Conservation (phyloP, 371 early-diverging fungal species). For the Apophysomyces variabilis region DNA sequence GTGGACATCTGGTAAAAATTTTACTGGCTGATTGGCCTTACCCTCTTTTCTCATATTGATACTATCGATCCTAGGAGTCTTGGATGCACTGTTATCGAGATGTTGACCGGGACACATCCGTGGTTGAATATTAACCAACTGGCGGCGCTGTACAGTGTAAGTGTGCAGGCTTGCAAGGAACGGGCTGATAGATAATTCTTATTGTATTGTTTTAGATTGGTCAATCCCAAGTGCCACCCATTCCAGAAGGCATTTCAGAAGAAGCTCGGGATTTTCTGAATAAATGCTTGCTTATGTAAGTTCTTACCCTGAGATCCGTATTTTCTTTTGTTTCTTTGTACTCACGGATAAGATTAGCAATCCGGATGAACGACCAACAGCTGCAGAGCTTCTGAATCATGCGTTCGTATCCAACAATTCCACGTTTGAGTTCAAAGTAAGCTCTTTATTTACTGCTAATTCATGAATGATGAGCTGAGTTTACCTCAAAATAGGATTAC, state of each 20-base stretch:
- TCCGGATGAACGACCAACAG: conserved; percentile 69
- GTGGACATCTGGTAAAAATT: conserved; percentile 72
- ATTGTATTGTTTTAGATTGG: conserved; percentile 39
- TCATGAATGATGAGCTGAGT: background rate
- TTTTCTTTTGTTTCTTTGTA: background rate
- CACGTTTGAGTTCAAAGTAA: conserved; percentile 54
- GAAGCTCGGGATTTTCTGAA: conserved; percentile 67
- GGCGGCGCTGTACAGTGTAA: conserved; percentile 73
- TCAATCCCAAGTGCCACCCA: conserved; percentile 63
- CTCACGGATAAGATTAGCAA: conserved; percentile 39
- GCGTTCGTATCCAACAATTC: conserved; percentile 51
- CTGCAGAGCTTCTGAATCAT: conserved; percentile 60
- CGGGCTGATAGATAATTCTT: background rate
- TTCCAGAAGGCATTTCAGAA: conserved; percentile 69
- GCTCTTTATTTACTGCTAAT: background rate
- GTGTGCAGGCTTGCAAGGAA: conserved; percentile 9
- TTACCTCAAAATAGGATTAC: background rate
- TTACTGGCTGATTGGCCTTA: conserved; percentile 17
- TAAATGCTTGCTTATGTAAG: conserved; percentile 70
- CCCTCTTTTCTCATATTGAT: conserved; percentile 28
- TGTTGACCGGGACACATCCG: conserved; percentile 89
- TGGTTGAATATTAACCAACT: conserved; percentile 78
- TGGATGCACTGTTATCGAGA: conserved; percentile 89
- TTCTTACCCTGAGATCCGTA: background rate
- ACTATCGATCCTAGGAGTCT: conserved; percentile 74